Base-by-base conservation (phyloP, 108 stramenopile species). In the Cyclotella cryptica region DNA sequence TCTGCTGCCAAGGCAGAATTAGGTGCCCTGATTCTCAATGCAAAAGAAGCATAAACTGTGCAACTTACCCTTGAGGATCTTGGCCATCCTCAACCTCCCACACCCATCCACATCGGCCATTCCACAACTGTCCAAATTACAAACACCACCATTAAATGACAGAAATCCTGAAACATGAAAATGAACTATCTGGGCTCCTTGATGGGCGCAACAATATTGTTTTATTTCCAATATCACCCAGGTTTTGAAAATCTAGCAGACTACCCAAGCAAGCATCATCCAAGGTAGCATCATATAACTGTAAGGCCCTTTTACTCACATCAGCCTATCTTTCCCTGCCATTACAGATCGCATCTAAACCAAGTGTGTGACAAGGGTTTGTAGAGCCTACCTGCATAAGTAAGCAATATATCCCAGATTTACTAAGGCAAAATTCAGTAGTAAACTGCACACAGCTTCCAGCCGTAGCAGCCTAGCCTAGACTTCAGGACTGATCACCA, bases 1-100 rank as follows among this genome's bases (percentile, higher is more conserved):
- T 70, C 74, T 24, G 75, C 84, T 5, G 55, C 72, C 46, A 84
- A 84, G 66, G 84, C 81, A 22, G 87, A 88, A 62, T 30, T 76
- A 7, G 78, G 78, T 28, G 86, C 73, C 21, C 51, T 72, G 4
- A 83, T 76, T 64, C 7, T 53, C 27, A 79, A 83, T 45, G 65
- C 62, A 46, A 49, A 79, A 59, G 69, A 83, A 43, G 81, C 70
- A 4, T 21, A 17, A 22, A 21, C 65, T 3, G 26, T 79, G 15
- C 72, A 75, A 10, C n/a, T 27, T 17, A 39, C 74, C 13, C 72
- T 75, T 6, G 57, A 51, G 53, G 72, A 74, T 44, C 52, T 84
- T 54, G 83, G 87, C 15, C 87, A 83, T 42, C 64, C 41, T 19
- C 64, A 65, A 45, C 64, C 43, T 17, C n/a, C 64, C 6, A 44